Evolutionary conservation across 352 stramenopile genomes (phyloP), one percentile per base, ranked within the genome.

Genomic region (Detonula confervacea): DNA sequence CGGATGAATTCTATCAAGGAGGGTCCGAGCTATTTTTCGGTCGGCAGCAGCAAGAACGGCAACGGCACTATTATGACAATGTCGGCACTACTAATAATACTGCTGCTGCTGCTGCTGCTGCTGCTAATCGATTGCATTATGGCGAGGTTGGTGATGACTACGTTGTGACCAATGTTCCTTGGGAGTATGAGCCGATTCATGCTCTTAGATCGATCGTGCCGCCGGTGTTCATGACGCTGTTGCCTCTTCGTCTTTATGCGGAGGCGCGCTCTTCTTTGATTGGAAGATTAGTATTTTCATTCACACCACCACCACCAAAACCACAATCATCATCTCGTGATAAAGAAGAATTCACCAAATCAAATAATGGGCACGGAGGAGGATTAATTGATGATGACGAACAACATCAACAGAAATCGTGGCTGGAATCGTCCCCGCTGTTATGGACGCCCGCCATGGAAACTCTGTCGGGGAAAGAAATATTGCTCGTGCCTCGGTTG

Each of bases 1-100:
- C 88, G 0, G 88, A 93, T 85, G 88, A 93, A 68, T 92, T 92
- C 47, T 93, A 90, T 60, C 88, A 93, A 68, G 82, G 86, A n/a
- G 88, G 88, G 2, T 78, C 89, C 77, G 87, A 93, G 67, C 69
- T 93, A 24, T 93, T 86, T 35, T 92, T 88, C 60, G 87, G 87
- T 6, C 78, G 72, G 59, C 73, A 73, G 35, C 42, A 59, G n/a
- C 42, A 20, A 8, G 39, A n/a, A n/a, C n/a, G n/a, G n/a, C n/a
- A n/a, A n/a, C n/a, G n/a, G n/a, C n/a, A 46, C 4, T n/a, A 54
- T 33, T 22, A n/a, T 35, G 9, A n/a, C n/a, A n/a, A n/a, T n/a
- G 22, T 25, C 27, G 9, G 25, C 0, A 69, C 27, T 4, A 39
- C 3, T 16, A 64, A n/a, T n/a, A n/a, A n/a, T n/a, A n/a, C n/a